Base-by-base conservation (phyloP, 1,139 yeast genomes). In the Kodamaea sp. region DNA sequence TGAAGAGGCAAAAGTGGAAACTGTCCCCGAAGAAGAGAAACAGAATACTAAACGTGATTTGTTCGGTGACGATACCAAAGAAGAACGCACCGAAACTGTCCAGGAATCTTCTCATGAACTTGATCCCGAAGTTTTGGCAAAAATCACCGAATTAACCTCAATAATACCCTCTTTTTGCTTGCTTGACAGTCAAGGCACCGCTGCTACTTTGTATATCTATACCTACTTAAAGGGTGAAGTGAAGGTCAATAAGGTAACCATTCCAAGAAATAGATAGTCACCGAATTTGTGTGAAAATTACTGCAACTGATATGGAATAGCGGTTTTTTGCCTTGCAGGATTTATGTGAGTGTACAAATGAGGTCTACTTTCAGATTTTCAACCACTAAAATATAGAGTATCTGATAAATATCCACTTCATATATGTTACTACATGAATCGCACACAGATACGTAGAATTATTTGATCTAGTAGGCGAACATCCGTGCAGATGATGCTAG, bases 81-180 rank as follows among this genome's bases (percentile, higher is more conserved):
- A 38, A 19, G 41, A 39, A 20, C 40, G 37, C 12, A 47, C 43
- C 7, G 44, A 41, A 12, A 9, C 32, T 5, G 22, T 24, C 5
- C 8, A 14, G 1, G 45, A 16, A 23, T 31, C 26, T 40, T 49
- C 23, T 47, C 12, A 22, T 19, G 61, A 29, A 38, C 46, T 41
- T 24, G 57, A 33, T 36, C 37, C 39, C 20, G 43, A 42, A 5
- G 44, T 48, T 22, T 35, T 49, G 13, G 39, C 39, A 11, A 49
- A 52, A 29, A 46, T 48, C 10, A 20, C 48, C 3, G 51, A 45
- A 13, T 41, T 49, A 30, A 39, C 48, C 6, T 33, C 54, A 4
- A 41, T 76, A 13, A 72, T 81, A n/a, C 97, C 98, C 2, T 85
- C 95, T 29, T 92, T 92, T 59, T 89, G 96, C 51, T 70, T 92